These are phyloP conservation scores for Alliaria petiolata DNA, from an alignment of 345 rosid genomes.

Conservation along the genomic window DNA sequence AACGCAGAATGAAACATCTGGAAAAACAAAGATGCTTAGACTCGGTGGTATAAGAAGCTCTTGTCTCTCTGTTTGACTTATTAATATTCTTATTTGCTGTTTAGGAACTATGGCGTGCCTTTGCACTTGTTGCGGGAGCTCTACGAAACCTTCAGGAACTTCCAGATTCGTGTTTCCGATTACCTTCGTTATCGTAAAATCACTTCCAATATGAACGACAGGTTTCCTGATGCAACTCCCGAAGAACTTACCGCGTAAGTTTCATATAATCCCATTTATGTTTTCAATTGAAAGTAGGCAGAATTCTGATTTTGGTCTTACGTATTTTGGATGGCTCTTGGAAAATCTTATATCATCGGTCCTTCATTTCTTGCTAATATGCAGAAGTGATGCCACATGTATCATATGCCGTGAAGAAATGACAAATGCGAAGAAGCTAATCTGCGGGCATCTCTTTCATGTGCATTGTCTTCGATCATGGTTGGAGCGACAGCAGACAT, in stretches of 20 bases:
- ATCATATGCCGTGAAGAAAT: conserved; percentile 99
- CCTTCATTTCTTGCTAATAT: conserved; percentile 18
- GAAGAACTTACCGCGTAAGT: conserved; percentile 90
- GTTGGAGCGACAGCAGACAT: conserved; percentile 96
- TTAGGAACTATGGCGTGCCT: conserved; percentile 95
- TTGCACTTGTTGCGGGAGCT: conserved; percentile 95
- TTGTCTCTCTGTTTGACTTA: not conserved
- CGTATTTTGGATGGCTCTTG: not conserved
- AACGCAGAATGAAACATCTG: not conserved
- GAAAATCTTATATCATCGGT: not conserved
- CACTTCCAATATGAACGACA: conserved; percentile 96
- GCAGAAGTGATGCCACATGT: conserved; percentile 94
- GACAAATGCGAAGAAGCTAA: conserved; percentile 87
- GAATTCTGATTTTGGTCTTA: not conserved
- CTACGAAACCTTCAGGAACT: conserved; percentile 94
- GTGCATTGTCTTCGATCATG: conserved; percentile 98
- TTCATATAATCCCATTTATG: not conserved
- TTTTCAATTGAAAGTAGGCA: not conserved
- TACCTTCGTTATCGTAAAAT: conserved; percentile 85
- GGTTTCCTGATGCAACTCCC: conserved; percentile 91
- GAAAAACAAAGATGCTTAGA: not conserved
- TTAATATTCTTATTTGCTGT: not conserved
- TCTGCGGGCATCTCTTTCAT: conserved; percentile 96
- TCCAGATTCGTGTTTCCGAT: conserved; percentile 90
- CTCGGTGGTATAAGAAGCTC: not conserved